Base-by-base conservation (phyloP, 306 rosid species). In the Rubus parviflorus region DNA sequence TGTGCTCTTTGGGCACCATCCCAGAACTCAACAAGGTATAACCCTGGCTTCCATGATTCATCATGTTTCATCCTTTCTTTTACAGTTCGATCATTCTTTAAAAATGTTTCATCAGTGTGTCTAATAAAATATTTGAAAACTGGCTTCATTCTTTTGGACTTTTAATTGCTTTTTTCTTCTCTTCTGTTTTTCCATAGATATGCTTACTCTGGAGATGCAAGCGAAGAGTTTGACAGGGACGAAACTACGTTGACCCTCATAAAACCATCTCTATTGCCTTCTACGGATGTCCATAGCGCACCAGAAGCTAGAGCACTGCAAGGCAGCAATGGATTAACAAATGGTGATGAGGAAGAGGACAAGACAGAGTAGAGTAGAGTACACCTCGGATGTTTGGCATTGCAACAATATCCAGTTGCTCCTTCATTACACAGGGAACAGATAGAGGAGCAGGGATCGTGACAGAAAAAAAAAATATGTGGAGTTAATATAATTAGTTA, bases 1-100 rank as follows among this genome's bases (percentile, higher is more conserved):
- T 91, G 98, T 70, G 89, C 80, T 81, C 93, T 93, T 41, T 93
- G 98, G 98, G 97, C 98, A 63, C 98, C 98, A 69, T 93, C 98
- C 48, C 97, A 91, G 88, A 92, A 79, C 80, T 93, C 99, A 75
- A 88, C 87, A 73, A 79, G 99, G 99, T 92, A 87, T 79, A 75
- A 70, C 10, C 22, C 43, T 19, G 64, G 63, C 22, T 64, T 66
- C 73, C 14, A 15, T 12, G 56, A 5, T 25, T 47, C 45, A 41
- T 46, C 42, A 19, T 52, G 23, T 38, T 57, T 23, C 81, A 60
- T 57, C 70, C 65, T 58, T 57, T 25, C 7, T 20, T 22, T 35
- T 47, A 8, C 19, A 38, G 35, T 65, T 14, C 3, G 11, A 20
- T 65, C 48, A 6, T 64, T 63, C 40, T n/a, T 14, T 15, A 16